phyloP scores from a whole-genome alignment of 2,329 filamentous ascomycete genomes.

The Dothistroma pini region DNA sequence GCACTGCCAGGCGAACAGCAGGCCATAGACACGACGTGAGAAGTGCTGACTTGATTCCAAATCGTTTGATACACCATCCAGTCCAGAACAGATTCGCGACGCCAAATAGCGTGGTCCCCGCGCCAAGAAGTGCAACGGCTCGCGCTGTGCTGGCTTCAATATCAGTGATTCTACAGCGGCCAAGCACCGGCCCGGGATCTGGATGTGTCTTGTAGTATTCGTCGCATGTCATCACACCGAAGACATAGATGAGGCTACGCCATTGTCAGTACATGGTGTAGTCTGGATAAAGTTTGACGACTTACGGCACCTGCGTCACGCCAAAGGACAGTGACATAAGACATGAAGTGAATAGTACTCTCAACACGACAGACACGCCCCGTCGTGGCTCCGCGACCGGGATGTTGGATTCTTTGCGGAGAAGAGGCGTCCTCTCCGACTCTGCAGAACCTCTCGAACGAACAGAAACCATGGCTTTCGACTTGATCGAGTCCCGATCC shows the following conservation, averaged over 20 bases:
- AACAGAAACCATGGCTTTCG: not conserved
- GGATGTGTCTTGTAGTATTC: slow-evolving; percentile 61
- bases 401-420: slow-evolving; percentile 8
- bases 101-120: slow-evolving; percentile 65
- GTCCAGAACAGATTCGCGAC: slow-evolving; percentile 65
- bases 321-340: slow-evolving; percentile 54
- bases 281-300: not conserved
- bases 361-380: slow-evolving; percentile 36
- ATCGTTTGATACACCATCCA: slow-evolving; percentile 62
- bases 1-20: slow-evolving; percentile 59
- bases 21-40: slow-evolving; percentile 62
- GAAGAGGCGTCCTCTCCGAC: slow-evolving; percentile 9
- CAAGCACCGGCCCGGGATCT: slow-evolving; percentile 42
- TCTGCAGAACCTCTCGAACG: slow-evolving; percentile 2
- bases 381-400: slow-evolving; percentile 15
- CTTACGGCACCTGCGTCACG: slow-evolving; percentile 47
- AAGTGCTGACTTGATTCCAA: slow-evolving; percentile 61
- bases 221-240: slow-evolving; percentile 69
- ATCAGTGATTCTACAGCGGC: slow-evolving; percentile 58
- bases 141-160: slow-evolving; percentile 63
- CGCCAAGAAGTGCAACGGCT: slow-evolving; percentile 62
- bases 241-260: slow-evolving; percentile 55
- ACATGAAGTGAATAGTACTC: slow-evolving; percentile 57
- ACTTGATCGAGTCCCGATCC: slow-evolving; percentile 3
- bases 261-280: slow-evolving; percentile 4